Evolutionary conservation across 495 filamentous ascomycete genomes (phyloP), one percentile per base, ranked within the genome.

Genomic region (Trypethelium eluteriae): DNA sequence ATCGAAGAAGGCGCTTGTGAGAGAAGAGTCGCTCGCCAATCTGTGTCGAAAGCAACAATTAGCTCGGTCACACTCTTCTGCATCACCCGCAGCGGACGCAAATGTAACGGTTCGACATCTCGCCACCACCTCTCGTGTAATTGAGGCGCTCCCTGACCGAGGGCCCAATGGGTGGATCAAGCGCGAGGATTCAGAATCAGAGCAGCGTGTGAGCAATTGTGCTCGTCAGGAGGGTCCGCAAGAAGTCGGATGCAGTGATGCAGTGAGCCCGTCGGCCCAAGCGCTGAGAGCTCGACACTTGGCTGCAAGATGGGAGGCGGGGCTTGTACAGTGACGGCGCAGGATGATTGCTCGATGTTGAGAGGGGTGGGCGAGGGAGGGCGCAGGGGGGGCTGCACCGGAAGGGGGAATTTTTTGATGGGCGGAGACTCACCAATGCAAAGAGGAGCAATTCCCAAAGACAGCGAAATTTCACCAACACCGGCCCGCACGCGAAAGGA

Each of bases 1-100:
- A 59, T 36, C 53, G 53, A 59, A 59, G 53, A 59, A 59, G 53
- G 53, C 53, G 53, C 32, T 59, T 59, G 53, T 59, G 53, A 59
- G 53, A 59, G 53, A 59, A 59, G 53, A 59, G 53, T 59, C 53
- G 53, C 53, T 59, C 53, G 53, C 53, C 53, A 59, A 59, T 59
- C 53, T 59, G 53, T 4, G 53, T 6, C 5, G 18, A 53, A n/a
- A 53, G 49, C 49, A 36, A 59, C 25, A 59, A 2, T 59, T 59
- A 59, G 53, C 53, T 59, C 18, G 53, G 53, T 59, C 32, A 59
- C 53, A 59, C 53, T 59, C 53, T 11, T 34, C 53, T 59, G 7
- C 53, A 34, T 36, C 53, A 59, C 53, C 34, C 18, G 53, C 32
- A 35, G 53, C 53, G 25, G 32, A 36, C 32, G 53, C 53, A 59